These are phyloP conservation scores for Chaetomidium leptoderma DNA, from an alignment of 495 filamentous ascomycete species.

Conservation along the genomic window DNA sequence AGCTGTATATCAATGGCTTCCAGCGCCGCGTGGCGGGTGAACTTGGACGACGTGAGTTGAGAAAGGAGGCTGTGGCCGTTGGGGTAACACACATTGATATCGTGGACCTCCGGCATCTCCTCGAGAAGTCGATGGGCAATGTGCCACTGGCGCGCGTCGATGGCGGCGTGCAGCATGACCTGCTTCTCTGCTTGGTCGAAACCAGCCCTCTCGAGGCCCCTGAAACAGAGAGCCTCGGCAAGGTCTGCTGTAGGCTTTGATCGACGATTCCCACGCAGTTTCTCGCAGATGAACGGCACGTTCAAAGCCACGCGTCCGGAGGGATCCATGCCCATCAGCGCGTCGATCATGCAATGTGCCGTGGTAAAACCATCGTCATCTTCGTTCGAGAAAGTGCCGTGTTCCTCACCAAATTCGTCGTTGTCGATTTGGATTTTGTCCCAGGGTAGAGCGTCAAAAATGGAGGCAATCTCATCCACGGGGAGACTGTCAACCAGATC, in stretches of 20 bases:
- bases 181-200: neutral
- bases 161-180: neutral
- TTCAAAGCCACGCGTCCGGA: neutral
- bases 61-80: neutral
- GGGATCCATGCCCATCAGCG: neutral
- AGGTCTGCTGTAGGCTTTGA: neutral
- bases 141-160: neutral
- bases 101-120: neutral
- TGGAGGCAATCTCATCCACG: neutral
- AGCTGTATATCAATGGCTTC: neutral
- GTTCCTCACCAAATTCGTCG: no score
- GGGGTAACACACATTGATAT: neutral
- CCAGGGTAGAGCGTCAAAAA: neutral
- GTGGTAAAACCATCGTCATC: neutral
- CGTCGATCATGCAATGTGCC: neutral
- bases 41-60: neutral
- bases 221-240: neutral
- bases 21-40: neutral
- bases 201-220: neutral
- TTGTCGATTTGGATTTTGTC: no score
- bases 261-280: no score
- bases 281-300: neutral
- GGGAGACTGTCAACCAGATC: neutral
- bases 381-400: no score
- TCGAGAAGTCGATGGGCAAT: neutral